Base-by-base conservation (phyloP, 208 protist species). In the Acanthamoeba royreba region DNA sequence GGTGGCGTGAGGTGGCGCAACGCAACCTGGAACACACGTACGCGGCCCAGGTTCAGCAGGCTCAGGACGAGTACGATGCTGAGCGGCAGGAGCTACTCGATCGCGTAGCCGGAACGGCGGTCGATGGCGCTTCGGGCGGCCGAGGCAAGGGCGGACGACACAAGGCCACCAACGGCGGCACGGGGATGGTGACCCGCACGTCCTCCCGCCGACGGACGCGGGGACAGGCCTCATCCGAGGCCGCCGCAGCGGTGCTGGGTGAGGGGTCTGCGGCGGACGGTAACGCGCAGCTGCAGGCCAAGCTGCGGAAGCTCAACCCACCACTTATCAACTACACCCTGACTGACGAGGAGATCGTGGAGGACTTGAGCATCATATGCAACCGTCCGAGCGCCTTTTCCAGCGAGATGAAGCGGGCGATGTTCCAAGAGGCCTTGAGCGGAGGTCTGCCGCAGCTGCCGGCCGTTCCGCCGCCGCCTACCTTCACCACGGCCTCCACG, bases 11-110 rank as follows among this genome's bases (percentile, higher is more conserved):
- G 43, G 47, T 55, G 11, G 74, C 74, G 8, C 43, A 55, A 28
- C 74, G 74, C 74, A 85, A 85, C 74, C 74, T 85, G 25, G 74
- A 85, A 31, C 74, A 85, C 74, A 85, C 74, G 43, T 85, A 85
- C 43, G 74, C 74, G 2, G 9, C 74, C 11, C 74, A 85, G 74
- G 74, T 85, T 22, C 74, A 85, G 45, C 74, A 85, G 74, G 74
- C 74, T 28, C 74, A 85, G 74, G 74, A 85, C 74, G 74, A 85
- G 74, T 85, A 40, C 74, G 74, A 85, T 9, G n/a, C n/a, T 22
- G 74, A 85, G 31, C 74, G 74, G 3, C 74, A 85, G 31, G 74
- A 85, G 45, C 74, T 85, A 33, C 74, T 85, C 45, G 74, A 85
- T 1, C 74, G 74, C 22, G 19, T 81, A 35, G 31, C 28, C 33